Conservation (phyloP, 306 rosid species). For the Alnus rubra region DNA sequence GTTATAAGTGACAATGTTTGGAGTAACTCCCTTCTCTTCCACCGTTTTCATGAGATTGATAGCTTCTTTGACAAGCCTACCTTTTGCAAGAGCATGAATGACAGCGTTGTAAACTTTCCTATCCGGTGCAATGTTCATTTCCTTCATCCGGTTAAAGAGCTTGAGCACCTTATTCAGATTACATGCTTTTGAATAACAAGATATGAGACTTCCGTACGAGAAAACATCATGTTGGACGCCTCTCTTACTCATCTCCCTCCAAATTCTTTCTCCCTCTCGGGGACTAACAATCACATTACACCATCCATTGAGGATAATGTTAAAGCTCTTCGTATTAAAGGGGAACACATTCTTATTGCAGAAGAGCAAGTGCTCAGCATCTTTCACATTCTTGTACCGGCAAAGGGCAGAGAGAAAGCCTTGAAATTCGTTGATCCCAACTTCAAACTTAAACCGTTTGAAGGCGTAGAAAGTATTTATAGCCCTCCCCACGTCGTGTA, state of each 20-base stretch:
- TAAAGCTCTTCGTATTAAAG: constrained; percentile 71
- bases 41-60: constrained; percentile 52
- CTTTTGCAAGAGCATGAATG: constrained; percentile 71
- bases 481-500: constrained; percentile 78
- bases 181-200: constrained; percentile 77
- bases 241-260: constrained; percentile 77
- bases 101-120: constrained; percentile 81
- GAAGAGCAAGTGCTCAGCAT: constrained; percentile 77
- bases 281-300: constrained; percentile 67
- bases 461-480: constrained; percentile 68
- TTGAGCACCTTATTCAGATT: constrained; percentile 62
- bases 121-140: constrained; percentile 53
- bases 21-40: constrained; percentile 59
- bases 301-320: constrained; percentile 91
- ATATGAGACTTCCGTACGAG: constrained; percentile 72
- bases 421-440: constrained; percentile 71
- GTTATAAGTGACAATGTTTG: constrained; percentile 73
- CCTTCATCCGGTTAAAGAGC: constrained; percentile 65
- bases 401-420: constrained; percentile 87
- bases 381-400: constrained; percentile 74
- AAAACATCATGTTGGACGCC: constrained; percentile 66
- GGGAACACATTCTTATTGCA: constrained; percentile 61
- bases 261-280: constrained; percentile 64
- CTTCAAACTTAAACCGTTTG: constrained; percentile 53
- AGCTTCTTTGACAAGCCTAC: constrained; percentile 62